phyloP scores from a whole-genome alignment of 106 monocot species.

The Platanthera guangdongensis region DNA sequence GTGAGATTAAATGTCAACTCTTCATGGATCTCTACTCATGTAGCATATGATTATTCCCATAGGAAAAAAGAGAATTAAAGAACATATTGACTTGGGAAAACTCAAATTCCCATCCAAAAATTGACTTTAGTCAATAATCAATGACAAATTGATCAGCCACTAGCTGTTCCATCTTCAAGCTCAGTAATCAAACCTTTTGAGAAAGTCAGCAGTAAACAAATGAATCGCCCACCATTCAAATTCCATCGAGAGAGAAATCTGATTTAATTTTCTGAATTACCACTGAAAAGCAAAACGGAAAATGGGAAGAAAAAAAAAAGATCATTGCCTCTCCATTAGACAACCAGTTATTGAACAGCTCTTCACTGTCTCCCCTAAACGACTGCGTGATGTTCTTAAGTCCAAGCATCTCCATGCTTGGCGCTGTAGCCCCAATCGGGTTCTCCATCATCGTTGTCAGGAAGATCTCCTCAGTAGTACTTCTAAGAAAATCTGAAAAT shows the following conservation, averaged over 20 bases:
- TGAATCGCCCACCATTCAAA: no score
- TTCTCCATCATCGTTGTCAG: slow-evolving; percentile 58
- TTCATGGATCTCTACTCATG: no score
- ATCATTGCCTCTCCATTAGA: slow-evolving; percentile 55
- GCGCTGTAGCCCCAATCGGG: slow-evolving; percentile 33
- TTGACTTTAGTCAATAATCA: no score
- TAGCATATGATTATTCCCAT: no score
- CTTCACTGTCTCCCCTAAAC: slow-evolving; percentile 54
- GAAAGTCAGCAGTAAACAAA: no score
- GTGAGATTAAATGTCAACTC: no score
- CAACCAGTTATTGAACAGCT: slow-evolving; percentile 59
- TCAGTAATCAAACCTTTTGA: no score
- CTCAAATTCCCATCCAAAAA: no score
- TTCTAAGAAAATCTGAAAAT: slow-evolving; percentile 44
- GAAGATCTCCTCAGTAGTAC: slow-evolving; percentile 47
- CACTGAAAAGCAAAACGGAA: neutral
- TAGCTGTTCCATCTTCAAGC: no score
- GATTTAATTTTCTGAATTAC: neutral
- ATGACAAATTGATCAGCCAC: no score
- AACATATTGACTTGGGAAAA: no score
- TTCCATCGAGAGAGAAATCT: neutral
- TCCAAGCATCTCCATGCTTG: slow-evolving; percentile 64
- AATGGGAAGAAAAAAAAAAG: slow-evolving; percentile 2
- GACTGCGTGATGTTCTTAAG: slow-evolving; percentile 50
- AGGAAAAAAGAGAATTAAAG: no score